These are phyloP conservation scores for Backusella mclennaniae DNA, from an alignment of 192 early-diverging fungal genomes.

Conservation along the genomic window DNA sequence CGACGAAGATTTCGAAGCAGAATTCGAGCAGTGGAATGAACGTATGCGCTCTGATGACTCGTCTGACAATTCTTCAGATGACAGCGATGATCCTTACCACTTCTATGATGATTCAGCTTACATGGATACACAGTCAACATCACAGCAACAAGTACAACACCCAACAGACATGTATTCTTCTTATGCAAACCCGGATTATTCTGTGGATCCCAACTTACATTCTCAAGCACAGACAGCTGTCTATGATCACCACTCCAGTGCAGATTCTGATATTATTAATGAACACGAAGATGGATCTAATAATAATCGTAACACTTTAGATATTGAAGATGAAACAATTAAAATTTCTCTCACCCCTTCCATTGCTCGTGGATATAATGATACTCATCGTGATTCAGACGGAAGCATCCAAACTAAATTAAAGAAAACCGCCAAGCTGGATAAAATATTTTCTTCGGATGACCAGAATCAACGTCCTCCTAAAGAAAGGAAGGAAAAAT, in stretches of 20 bases:
- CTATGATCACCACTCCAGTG: background rate
- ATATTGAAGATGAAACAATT: constrained; percentile 39
- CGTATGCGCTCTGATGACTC: constrained; percentile 31
- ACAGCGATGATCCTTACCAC: constrained; percentile 35
- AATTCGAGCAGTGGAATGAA: constrained; percentile 49
- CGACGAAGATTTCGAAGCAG: constrained; percentile 45
- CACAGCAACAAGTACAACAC: background rate
- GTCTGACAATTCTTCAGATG: constrained; percentile 40
- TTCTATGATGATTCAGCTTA: constrained; percentile 15
- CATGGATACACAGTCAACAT: background rate
- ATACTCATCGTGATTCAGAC: constrained; percentile 1
- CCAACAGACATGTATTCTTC: constrained; percentile 5
- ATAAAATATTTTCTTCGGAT: constrained; percentile 14
- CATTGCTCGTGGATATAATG: constrained; percentile 37
- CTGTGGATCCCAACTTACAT: background rate
- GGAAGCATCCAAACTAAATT: background rate
- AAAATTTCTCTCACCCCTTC: constrained; percentile 53
- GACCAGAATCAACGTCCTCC: background rate
- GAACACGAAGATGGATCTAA: background rate
- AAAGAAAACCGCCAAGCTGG: constrained; percentile 22
- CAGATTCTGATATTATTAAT: constrained; percentile 17
- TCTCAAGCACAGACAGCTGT: background rate
- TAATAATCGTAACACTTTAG: constrained; percentile 5
- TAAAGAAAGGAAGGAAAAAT: constrained; percentile 25
- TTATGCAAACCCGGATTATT: background rate